Base-by-base conservation (phyloP, 1,284 basidiomycete genomes). In the Pseudozyma thailandica region DNA sequence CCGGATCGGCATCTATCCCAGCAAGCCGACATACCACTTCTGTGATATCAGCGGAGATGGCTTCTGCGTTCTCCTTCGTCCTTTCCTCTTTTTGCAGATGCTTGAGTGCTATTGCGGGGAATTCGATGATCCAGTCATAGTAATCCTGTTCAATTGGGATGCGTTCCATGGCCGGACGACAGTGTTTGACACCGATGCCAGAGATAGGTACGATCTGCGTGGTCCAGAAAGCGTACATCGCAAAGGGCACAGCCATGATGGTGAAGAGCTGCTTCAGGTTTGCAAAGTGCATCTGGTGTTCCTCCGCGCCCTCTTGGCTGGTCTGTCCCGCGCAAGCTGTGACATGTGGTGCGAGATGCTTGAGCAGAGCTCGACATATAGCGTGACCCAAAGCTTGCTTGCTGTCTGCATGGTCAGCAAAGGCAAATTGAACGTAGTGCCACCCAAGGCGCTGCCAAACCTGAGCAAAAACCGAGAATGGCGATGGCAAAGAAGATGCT, bases 161-260 rank as follows among this genome's bases (percentile, higher is more conserved):
- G 7, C 41, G 53, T 18, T 61, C 57, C 58, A 72, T 57, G 3
- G 61, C 54, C 25, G 62, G 57, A 10, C 62, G 54, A 33, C 54
- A 58, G 31, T 65, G 56, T 38, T 65, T 65, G 44, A 72, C 49
- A 5, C 69, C 69, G 28, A 61, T 65, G 27, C 69, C 69, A 4
- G 62, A 61, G 16, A 45, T 54, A 2, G 57, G 55, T 13, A 52
- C 56, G 44, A 68, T 23, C 25, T 72, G 70, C 1, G 70, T 63
- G 8, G 50, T 20, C 70, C 70, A 72, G 44, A 68, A 55, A 5
- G 50, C n/a, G 25, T 62, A 72, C 16, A 72, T 44, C 15, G 63
- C 62, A 37, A 66, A 63, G 1, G 53, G 54, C 3, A 68, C 45
- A 0, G 58, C 63, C 27, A 60, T 43, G 15, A 43, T 42, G 28